Evolutionary conservation across 2,329 filamentous ascomycete genomes (phyloP), one percentile per base, ranked within the genome.

Genomic region (Fusarium albosuccineum): DNA sequence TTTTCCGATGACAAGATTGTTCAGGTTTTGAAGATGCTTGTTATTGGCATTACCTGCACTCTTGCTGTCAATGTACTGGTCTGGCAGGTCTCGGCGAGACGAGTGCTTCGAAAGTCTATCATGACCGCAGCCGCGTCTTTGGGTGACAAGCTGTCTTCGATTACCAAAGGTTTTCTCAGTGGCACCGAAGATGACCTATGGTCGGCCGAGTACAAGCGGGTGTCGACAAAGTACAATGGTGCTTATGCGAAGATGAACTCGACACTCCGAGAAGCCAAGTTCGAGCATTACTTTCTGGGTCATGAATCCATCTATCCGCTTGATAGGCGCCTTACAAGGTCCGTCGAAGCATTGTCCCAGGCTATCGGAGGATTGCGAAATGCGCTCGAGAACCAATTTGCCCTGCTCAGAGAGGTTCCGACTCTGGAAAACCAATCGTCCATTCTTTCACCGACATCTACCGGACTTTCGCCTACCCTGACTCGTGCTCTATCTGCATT

Each of bases 281-380:
- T 93, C 60, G 95, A 98, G 77, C 92, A 97, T 74, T 97, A 92
- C 73, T 82, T 94, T 3, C 78, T 93, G 5, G 95, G 95, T 2
- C 90, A 88, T 3, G 94, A 97, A 76, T 86, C 86, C 57, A 86
- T 95, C 64, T 97, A 97, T 76, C 85, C 86, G 37, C 85, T 97
- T 4, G 92, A 97, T 73, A 90, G 91, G 67, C 89, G 87, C 26
- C 85, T 98, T 5, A 91, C 95, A 44, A 91, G 93, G 73, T 95
- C 92, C 68, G 87, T 98, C 73, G 93, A 97, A 76, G 89, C 88
- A 46, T 85, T 98, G 29, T 90, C 93, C 5, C 94, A 97, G 76
- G 94, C 93, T 68, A 91, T 97, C 67, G 94, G 95, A 76, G 96
- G 95, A 8, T 82, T 99, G 73, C 87, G 94, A 68, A 97, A 94